Evolutionary conservation across 73 alveolate genomes (phyloP).

Genomic region (Uronychia binucleata): DNA sequence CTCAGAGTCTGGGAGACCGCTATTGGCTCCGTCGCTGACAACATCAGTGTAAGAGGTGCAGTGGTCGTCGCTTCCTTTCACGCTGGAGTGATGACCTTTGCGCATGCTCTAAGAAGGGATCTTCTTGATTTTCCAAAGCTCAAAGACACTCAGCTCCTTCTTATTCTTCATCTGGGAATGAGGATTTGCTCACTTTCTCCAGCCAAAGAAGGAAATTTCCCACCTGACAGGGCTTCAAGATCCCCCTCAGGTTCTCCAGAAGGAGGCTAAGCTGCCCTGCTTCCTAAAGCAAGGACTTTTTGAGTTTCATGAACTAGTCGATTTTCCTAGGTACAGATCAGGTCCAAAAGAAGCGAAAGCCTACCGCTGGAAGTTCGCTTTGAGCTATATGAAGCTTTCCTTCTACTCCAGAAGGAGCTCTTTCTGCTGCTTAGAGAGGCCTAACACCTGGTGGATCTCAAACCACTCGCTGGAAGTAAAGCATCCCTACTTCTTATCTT

Average conservation of each 20-base stretch:
- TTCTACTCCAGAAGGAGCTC: conserved; percentile 14
- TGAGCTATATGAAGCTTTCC: conserved; percentile 1
- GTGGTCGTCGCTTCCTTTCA: too few species aligned
- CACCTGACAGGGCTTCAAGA: conserved; percentile 22
- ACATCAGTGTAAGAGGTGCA: background rate
- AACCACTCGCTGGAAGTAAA: conserved; percentile 33
- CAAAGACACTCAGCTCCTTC: conserved; percentile 29
- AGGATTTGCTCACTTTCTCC: conserved; percentile 32
- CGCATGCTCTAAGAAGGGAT: background rate
- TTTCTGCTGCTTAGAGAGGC: conserved; percentile 31
- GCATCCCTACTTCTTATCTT: background rate
- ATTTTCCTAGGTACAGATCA: conserved; percentile 7
- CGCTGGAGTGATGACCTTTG: too few species aligned
- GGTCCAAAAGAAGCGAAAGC: background rate
- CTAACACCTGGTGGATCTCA: conserved; percentile 10
- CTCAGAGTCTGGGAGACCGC: conserved; percentile 1
- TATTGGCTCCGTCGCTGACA: background rate
- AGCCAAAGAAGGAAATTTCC: conserved; percentile 34
- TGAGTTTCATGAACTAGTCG: conserved; percentile 25
- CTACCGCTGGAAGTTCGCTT: conserved; percentile 25
- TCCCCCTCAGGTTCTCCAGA: conserved; percentile 16
- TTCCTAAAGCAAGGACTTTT: conserved; percentile 23
- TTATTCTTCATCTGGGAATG: conserved; percentile 22
- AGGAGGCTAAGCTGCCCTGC: conserved; percentile 4
- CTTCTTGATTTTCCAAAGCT: conserved; percentile 41